Conservation (phyloP, 345 rosid genomes). For the Capsella bursapastoris region DNA sequence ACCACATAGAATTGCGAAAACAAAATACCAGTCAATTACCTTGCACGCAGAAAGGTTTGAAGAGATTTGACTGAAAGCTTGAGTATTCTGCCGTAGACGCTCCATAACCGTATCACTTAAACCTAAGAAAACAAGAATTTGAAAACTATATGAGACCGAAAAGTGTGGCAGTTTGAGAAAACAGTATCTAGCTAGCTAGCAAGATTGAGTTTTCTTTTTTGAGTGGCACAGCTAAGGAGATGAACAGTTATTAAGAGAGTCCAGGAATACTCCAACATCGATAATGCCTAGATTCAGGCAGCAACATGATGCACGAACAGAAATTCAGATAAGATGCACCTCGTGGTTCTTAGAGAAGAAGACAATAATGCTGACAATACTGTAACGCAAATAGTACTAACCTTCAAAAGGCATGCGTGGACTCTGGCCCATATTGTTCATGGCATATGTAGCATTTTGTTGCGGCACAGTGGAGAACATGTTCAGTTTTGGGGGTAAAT, state of each 20-base stretch:
- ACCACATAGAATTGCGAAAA: neutral
- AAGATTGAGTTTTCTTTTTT: neutral
- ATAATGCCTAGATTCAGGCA: slow-evolving; percentile 8
- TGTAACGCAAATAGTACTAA: slow-evolving; percentile 43
- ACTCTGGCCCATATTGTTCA: slow-evolving; percentile 52
- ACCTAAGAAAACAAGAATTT: slow-evolving; percentile 51
- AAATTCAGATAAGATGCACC: slow-evolving; percentile 21
- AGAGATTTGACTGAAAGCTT: slow-evolving; percentile 72
- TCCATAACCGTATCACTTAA: slow-evolving; percentile 61
- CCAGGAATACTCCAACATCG: slow-evolving; percentile 5
- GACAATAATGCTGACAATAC: neutral
- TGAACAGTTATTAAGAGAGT: neutral
- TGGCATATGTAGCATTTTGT: slow-evolving; percentile 57
- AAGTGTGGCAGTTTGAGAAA: slow-evolving; percentile 9
- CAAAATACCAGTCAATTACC: slow-evolving; percentile 50
- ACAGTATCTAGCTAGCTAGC: slow-evolving; percentile 28
- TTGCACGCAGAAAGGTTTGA: slow-evolving; percentile 73
- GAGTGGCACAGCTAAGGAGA: slow-evolving; percentile 14
- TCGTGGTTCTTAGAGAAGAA: slow-evolving; percentile 25
- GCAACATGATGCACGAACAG: neutral
- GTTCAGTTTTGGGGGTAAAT: slow-evolving; percentile 65
- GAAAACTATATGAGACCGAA: slow-evolving; percentile 10
- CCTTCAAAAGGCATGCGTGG: slow-evolving; percentile 64
- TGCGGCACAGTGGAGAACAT: slow-evolving; percentile 54
- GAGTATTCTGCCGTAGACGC: slow-evolving; percentile 78